phyloP scores from a whole-genome alignment of 108 stramenopile species.

The Discostella pseudostelligera region DNA sequence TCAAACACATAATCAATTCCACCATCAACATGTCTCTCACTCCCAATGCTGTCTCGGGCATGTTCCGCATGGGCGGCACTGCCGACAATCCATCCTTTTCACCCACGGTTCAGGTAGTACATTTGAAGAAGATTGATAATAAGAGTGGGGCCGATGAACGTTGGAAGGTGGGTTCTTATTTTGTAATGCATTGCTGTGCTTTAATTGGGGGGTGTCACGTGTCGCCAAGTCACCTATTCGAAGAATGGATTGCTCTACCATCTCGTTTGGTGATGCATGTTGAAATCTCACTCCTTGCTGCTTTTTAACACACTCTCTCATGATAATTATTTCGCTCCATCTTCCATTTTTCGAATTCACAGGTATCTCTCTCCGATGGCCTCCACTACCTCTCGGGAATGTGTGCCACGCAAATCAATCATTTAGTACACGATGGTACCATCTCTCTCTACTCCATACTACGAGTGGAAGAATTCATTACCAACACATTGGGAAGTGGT shows the following conservation, averaged over 20 bases:
- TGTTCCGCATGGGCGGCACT: conserved; percentile 26
- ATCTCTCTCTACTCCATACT: conserved; percentile 55
- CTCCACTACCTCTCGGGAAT: conserved; percentile 80
- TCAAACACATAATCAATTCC: too few relatives aligned
- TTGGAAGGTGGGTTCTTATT: conserved; percentile 11
- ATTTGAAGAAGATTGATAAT: conserved; percentile 49
- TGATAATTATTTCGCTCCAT: not conserved
- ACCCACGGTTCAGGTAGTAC: conserved; percentile 60
- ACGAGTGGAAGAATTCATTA: conserved; percentile 67
- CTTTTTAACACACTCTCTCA: not conserved
- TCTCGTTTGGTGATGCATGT: too few relatives aligned
- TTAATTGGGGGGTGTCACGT: too few relatives aligned
- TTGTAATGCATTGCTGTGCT: not conserved
- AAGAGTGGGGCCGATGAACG: conserved; percentile 3
- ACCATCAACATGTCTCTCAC: conserved; percentile 52
- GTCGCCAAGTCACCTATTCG: too few relatives aligned
- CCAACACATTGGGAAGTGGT: conserved; percentile 73
- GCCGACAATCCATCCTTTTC: conserved; percentile 46
- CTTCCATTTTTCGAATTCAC: conserved; percentile 6
- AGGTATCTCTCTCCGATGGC: conserved; percentile 85
- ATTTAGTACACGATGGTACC: conserved; percentile 49
- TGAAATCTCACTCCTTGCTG: not conserved
- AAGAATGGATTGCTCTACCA: too few relatives aligned
- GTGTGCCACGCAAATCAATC: conserved; percentile 90
- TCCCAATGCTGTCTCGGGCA: conserved; percentile 28